Conservation (phyloP, 2,329 filamentous ascomycete genomes). For the Apiospora rasikravindrae region DNA sequence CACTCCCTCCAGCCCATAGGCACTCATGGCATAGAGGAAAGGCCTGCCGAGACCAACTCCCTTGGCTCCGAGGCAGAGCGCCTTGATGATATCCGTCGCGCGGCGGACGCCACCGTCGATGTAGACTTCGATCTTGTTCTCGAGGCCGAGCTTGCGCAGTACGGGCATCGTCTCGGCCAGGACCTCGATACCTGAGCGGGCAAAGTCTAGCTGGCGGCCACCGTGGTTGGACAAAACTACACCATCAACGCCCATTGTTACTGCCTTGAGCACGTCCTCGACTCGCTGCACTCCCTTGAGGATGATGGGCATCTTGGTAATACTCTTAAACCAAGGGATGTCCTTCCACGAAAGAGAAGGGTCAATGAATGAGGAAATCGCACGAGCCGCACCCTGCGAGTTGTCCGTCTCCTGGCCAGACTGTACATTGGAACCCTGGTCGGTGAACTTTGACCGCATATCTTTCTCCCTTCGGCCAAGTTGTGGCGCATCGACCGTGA, state of each 20-base stretch:
- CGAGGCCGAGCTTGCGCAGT: slow-evolving; percentile 73
- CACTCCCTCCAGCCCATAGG: slow-evolving; percentile 86
- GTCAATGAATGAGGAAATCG: slow-evolving; percentile 97
- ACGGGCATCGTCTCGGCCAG: slow-evolving; percentile 93
- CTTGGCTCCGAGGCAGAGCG: slow-evolving; percentile 86
- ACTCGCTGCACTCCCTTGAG: slow-evolving; percentile 97
- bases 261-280: slow-evolving; percentile 90
- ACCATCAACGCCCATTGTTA: slow-evolving; percentile 81
- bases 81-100: slow-evolving; percentile 94
- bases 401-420: slow-evolving; percentile 77
- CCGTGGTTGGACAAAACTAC: slow-evolving; percentile 97
- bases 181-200: slow-evolving; percentile 86
- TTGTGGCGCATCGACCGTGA: slow-evolving; percentile 97
- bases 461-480: slow-evolving; percentile 95
- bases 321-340: slow-evolving; percentile 87
- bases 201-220: slow-evolving; percentile 90
- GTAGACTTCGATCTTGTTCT: slow-evolving; percentile 83
- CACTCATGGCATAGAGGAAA: slow-evolving; percentile 95
- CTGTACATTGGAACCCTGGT: slow-evolving; percentile 84
- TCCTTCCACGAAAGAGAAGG: slow-evolving; percentile 92
- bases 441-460: slow-evolving; percentile 91
- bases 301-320: slow-evolving; percentile 94
- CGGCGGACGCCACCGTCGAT: slow-evolving; percentile 90
- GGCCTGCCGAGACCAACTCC: slow-evolving; percentile 94
- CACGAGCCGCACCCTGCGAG: slow-evolving; percentile 89